Evolutionary conservation across 2,329 filamentous ascomycete species (phyloP), one percentile per base, ranked within the genome.

Genomic region (Fonsecaea erecta): DNA sequence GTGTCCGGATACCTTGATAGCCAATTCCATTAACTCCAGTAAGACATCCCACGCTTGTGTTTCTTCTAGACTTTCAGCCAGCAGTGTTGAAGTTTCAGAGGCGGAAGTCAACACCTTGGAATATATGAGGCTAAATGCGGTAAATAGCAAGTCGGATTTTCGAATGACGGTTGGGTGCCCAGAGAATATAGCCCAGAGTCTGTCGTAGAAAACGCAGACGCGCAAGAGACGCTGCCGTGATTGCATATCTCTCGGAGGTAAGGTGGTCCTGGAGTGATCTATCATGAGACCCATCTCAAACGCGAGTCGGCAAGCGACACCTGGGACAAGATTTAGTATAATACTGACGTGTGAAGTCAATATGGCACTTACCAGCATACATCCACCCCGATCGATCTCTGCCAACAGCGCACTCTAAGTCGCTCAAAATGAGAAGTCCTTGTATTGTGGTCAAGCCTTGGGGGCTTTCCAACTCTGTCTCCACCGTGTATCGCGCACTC

Each of bases 141-240:
- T 18, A 6, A 26, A 26, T 6, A 2, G 11, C 28, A 52, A 18
- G 28, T 52, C 48, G 28, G 28, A 26, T 52, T 24, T 14, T 14
- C 18, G n/a, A 21, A 52, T 52, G 1, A 52, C 48, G n/a, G 48
- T 52, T 3, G 48, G 48, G 48, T 52, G 48, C 6, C 48, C 48
- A 9, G 48, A 52, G 18, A 52, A n/a, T 26, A 30, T 52, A 21
- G 48, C 48, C 48, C 48, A 52, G 18, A 52, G 26, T 52, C 48
- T 52, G 48, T 52, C 48, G 48, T 52, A 52, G 48, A 52, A 52
- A 52, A 52, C 48, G 21, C 48, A 52, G 21, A 21, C 48, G 7
- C 48, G 48, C 48, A 52, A 30, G 14, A 52, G 48, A 30, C 24
- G 28, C 21, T 52, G 48, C 14, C 48, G 48, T 16, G 48, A 26